phyloP scores from a whole-genome alignment of 352 stramenopile species.

The Globisporangium cystogenes region DNA sequence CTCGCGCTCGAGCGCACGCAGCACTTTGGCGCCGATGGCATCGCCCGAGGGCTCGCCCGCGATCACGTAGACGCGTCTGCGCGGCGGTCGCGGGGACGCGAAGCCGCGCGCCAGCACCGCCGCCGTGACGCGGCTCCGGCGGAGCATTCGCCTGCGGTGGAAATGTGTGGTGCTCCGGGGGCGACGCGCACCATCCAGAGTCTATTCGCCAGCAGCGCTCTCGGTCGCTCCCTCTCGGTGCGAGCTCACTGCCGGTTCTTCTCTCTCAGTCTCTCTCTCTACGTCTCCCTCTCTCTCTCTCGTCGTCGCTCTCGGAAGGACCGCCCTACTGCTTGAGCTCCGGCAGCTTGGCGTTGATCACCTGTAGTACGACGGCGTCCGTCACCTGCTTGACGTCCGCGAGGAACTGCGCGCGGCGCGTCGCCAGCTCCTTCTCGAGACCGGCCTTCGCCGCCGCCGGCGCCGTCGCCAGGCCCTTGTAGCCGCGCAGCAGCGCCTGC shows the following conservation, averaged over 20 bases:
- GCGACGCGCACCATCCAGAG: neutral
- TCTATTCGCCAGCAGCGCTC: constrained; percentile 1
- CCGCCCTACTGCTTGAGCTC: constrained; percentile 49
- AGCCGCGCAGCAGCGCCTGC: constrained; percentile 63
- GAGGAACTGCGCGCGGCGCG: constrained; percentile 34
- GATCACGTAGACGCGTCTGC: constrained; percentile 48
- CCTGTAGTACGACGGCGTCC: constrained; percentile 50
- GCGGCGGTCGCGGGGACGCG: neutral
- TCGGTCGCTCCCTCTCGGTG: neutral
- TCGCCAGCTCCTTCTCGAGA: constrained; percentile 28
- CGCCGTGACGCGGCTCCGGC: neutral
- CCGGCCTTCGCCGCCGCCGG: constrained; percentile 6
- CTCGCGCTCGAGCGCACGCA: constrained; percentile 38
- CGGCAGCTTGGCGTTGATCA: constrained; percentile 56
- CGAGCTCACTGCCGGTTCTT: neutral
- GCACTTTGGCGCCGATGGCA: constrained; percentile 68
- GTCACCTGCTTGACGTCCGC: constrained; percentile 48
- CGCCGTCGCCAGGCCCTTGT: constrained; percentile 26
- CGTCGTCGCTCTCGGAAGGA: neutral
- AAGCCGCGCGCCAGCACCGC: neutral
- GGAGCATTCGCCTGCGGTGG: neutral
- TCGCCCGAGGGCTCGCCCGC: constrained; percentile 70
- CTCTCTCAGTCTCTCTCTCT: neutral
- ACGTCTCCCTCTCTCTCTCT: neutral
- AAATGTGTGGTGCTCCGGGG: neutral